Conservation (phyloP, 2,329 filamentous ascomycete species). For the Rhexocercosporidium sp. region DNA sequence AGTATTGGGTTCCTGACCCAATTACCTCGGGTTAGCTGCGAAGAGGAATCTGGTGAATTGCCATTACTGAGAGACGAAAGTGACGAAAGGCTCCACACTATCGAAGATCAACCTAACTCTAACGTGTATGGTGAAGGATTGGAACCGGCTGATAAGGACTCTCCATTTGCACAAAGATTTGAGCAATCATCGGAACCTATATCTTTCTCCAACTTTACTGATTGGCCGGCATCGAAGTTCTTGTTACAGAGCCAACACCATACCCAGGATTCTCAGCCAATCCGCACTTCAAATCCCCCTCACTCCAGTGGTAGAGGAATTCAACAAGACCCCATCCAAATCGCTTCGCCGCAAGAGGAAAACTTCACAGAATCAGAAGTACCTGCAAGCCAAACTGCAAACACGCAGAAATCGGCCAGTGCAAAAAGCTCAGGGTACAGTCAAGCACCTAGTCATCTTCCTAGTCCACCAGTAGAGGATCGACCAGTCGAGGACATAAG, state of each 20-base stretch:
- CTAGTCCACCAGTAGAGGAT: conserved; percentile 15
- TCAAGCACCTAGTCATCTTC: conserved; percentile 19
- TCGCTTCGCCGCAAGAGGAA: not conserved
- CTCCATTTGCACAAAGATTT: not conserved
- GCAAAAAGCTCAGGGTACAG: conserved; percentile 8
- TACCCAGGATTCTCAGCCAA: not conserved
- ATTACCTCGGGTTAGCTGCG: not conserved
- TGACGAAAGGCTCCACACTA: not conserved
- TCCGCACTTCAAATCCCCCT: not conserved
- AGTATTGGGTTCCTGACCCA: conserved; percentile 5
- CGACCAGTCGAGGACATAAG: not conserved
- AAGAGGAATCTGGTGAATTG: not conserved
- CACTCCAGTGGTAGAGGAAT: not conserved
- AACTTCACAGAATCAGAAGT: not conserved
- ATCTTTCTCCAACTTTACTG: not conserved
- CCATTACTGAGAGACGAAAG: not conserved
- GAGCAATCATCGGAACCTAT: not conserved
- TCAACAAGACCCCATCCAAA: not conserved
- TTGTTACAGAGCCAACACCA: not conserved
- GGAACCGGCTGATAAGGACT: not conserved
- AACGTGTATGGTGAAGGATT: not conserved
- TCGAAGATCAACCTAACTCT: not conserved
- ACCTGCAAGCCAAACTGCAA: not conserved
- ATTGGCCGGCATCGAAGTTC: not conserved
- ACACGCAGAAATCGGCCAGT: not conserved